Percentiles rank a stretch among this genome's conserved stretches.
These are phyloP conservation scores for Globisporangium cystogenes DNA, from an alignment of 352 stramenopile species.

Conservation along the genomic window DNA sequence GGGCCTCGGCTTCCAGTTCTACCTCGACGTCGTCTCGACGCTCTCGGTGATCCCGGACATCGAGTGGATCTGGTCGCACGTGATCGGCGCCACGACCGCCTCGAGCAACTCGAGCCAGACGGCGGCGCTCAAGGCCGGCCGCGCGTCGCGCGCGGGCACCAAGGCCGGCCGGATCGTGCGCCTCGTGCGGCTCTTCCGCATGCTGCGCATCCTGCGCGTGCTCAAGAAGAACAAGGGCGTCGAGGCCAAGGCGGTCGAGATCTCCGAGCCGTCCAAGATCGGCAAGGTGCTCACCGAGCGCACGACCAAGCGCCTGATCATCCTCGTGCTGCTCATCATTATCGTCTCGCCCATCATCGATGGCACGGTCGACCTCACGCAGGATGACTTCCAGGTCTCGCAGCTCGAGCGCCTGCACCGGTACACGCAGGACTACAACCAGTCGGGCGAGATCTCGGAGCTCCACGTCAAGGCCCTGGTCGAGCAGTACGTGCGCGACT, in stretches of 20 bases:
- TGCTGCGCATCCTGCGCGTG: slow-evolving; percentile 85
- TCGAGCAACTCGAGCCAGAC: slow-evolving; percentile 31
- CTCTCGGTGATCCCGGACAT: slow-evolving; percentile 91
- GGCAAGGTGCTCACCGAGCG: slow-evolving; percentile 94
- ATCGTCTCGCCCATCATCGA: slow-evolving; percentile 84
- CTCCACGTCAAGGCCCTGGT: slow-evolving; percentile 46
- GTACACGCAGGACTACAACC: slow-evolving; percentile 81
- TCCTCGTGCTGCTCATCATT: slow-evolving; percentile 87
- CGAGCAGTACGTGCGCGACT: slow-evolving; percentile 70
- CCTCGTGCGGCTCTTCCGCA: slow-evolving; percentile 87
- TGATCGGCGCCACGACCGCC: slow-evolving; percentile 30
- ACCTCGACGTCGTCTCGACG: slow-evolving; percentile 92
- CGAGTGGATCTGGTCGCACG: slow-evolving; percentile 71
- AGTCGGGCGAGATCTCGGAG: slow-evolving; percentile 41
- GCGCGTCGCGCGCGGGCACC: slow-evolving; percentile 79
- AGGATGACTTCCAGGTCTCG: slow-evolving; percentile 71
- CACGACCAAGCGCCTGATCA: slow-evolving; percentile 90
- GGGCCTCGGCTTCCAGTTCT: slow-evolving; percentile 85
- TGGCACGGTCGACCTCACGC: slow-evolving; percentile 53
- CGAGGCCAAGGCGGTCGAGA: slow-evolving; percentile 49
- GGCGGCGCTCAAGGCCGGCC: slow-evolving; percentile 75
- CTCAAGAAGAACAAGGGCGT: slow-evolving; percentile 75
- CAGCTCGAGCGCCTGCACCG: slow-evolving; percentile 79
- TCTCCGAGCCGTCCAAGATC: slow-evolving; percentile 90
- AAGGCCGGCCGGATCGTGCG: slow-evolving; percentile 90